Percentiles rank a stretch among this genome's conserved stretches.
Evolutionary conservation across 176 grass and related monocot genomes (phyloP).

Genomic region (Bromus sterilis): DNA sequence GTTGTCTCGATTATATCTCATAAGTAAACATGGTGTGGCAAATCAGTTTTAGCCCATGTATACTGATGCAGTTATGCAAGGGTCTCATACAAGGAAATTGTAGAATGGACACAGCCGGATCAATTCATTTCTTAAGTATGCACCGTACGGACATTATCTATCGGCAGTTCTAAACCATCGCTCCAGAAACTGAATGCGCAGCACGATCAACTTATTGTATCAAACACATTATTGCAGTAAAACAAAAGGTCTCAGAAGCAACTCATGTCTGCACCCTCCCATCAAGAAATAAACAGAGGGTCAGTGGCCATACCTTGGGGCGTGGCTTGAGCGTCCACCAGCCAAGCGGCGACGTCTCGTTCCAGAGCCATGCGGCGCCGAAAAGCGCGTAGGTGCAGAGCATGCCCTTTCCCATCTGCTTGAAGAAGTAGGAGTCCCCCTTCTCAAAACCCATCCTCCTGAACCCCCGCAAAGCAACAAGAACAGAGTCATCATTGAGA

Average conservation of each 20-base stretch:
- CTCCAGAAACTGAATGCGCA: neutral
- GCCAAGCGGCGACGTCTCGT: constrained; percentile 71
- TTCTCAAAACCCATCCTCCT: constrained; percentile 64
- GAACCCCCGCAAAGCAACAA: neutral
- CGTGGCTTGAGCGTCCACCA: constrained; percentile 86
- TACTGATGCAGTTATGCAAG: neutral
- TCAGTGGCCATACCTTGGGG: constrained; percentile 33
- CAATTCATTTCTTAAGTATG: neutral
- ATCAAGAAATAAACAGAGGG: neutral
- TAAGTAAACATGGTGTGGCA: no score
- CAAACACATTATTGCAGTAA: neutral
- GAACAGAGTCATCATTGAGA: neutral
- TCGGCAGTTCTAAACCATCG: neutral
- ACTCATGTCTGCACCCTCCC: neutral
- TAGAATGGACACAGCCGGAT: neutral
- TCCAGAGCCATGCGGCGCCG: constrained; percentile 61
- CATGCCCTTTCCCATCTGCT: constrained; percentile 79
- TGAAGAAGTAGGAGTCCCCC: constrained; percentile 66
- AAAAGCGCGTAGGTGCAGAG: constrained; percentile 65
- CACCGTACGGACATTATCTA: neutral
- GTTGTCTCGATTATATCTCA: neutral
- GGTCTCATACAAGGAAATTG: neutral
- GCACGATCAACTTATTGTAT: neutral
- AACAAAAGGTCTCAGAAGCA: neutral
- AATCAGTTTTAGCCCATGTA: neutral